Evolutionary conservation across 2,329 filamentous ascomycete species (phyloP).

Genomic region (Pseudocercospora crystallina): DNA sequence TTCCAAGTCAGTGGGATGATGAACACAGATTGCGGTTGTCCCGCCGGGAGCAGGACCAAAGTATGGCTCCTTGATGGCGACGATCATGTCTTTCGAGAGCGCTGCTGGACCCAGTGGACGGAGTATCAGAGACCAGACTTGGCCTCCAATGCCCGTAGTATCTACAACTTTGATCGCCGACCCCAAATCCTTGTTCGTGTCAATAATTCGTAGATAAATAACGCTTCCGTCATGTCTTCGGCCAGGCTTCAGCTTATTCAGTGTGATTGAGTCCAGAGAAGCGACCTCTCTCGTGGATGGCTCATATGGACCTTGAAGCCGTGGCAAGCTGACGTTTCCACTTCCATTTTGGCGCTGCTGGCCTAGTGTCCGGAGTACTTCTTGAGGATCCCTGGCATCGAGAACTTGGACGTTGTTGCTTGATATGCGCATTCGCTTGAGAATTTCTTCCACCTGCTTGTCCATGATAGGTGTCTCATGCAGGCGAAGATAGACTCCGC

Average conservation of each 20-base stretch:
- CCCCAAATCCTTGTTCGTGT: background rate
- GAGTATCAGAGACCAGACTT: conserved; percentile 10
- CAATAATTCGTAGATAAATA: conserved; percentile 4
- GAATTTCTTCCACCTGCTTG: background rate
- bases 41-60: conserved; percentile 1
- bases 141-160: background rate
- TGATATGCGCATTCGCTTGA: background rate
- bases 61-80: conserved; percentile 12
- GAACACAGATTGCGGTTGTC: conserved; percentile 7
- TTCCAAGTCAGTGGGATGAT: conserved; percentile 12
- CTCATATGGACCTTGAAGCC: background rate
- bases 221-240: background rate
- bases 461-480: background rate
- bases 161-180: background rate
- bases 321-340: background rate
- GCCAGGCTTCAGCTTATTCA: background rate
- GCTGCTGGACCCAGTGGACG: conserved; percentile 3
- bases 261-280: background rate
- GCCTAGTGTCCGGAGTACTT: background rate
- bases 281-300: background rate
- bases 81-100: background rate
- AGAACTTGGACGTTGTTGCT: background rate
- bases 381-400: background rate
- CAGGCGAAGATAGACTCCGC: background rate
- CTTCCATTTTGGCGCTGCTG: background rate